Conservation (phyloP, 805 yeast genomes). For the Yarrowia divulgata region DNA sequence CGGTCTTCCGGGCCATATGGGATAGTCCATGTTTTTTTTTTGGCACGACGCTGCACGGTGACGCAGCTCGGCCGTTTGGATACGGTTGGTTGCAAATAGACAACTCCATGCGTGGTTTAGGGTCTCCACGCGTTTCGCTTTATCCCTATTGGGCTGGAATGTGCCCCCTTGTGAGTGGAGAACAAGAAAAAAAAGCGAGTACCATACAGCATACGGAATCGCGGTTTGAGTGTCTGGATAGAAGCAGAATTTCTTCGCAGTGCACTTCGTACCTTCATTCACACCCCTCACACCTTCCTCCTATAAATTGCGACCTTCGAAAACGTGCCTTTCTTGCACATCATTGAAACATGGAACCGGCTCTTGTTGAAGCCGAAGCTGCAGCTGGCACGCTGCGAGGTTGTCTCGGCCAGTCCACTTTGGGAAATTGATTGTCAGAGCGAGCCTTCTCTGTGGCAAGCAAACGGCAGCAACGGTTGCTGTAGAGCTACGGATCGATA, state of each 20-base stretch:
- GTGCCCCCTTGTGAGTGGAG: not conserved
- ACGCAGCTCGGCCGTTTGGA: slow-evolving; percentile 20
- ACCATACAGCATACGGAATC: no score
- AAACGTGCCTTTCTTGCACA: not conserved
- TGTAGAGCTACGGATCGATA: no score
- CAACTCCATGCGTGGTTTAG: not conserved
- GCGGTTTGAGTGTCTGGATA: no score
- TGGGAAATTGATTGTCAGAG: not conserved
- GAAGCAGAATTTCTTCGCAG: no score
- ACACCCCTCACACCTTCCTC: no score
- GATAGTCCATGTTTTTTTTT: not conserved
- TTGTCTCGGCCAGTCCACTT: not conserved
- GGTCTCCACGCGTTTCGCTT: slow-evolving; percentile 7
- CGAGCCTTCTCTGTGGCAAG: no score
- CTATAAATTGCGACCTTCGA: no score
- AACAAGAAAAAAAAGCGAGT: no score
- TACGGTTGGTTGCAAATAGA: not conserved
- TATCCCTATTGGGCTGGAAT: slow-evolving; percentile 21
- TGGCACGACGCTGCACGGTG: not conserved
- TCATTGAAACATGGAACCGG: not conserved
- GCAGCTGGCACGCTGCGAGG: no score
- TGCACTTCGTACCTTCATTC: no score
- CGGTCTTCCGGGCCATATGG: no score
- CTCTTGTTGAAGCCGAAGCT: not conserved
- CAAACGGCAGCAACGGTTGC: no score